A percentile compares a stretch with the other conserved stretches of the same genome.
Conservation (phyloP, 2,329 filamentous ascomycete genomes). For the Pseudogymnoascus sp. region DNA sequence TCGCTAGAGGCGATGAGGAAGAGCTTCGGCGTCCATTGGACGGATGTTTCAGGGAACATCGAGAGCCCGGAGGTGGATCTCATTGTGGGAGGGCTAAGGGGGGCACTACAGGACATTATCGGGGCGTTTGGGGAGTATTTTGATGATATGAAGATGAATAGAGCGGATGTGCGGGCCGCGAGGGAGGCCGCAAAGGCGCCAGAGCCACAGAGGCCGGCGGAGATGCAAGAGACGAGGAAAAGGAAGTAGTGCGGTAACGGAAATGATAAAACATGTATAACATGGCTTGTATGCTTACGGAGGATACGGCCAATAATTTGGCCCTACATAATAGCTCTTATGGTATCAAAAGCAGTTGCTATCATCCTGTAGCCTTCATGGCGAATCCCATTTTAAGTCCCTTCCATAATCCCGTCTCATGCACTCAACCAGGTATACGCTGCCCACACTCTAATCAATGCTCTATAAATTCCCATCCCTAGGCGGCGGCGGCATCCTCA, state of each 20-base stretch:
- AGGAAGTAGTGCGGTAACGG: neutral
- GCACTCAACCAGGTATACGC: neutral
- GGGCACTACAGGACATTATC: conserved; percentile 58
- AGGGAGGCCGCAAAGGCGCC: conserved; percentile 39
- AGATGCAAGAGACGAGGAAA: conserved; percentile 13
- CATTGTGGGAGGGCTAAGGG: conserved; percentile 57
- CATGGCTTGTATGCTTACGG: neutral
- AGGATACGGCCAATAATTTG: neutral
- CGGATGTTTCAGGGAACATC: conserved; percentile 55
- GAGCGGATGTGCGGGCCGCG: conserved; percentile 65
- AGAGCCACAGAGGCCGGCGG: conserved; percentile 22
- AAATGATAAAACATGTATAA: conserved; percentile 5
- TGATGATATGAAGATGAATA: conserved; percentile 59
- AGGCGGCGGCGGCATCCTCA: conserved; percentile 20
- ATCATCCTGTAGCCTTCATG: neutral
- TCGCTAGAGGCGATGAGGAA: conserved; percentile 62
- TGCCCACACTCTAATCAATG: neutral
- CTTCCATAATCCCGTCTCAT: neutral
- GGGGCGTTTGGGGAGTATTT: conserved; percentile 68
- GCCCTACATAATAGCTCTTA: conserved; percentile 1
- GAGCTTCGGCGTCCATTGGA: conserved; percentile 64
- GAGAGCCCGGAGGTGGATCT: conserved; percentile 62
- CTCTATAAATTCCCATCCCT: conserved; percentile 3
- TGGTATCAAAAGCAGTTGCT: conserved; percentile 3
- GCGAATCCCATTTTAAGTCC: neutral